Evolutionary conservation across 2,329 filamentous ascomycete genomes (phyloP), one percentile per base, ranked within the genome.

Genomic region (Sclerotinia trifoliorum): DNA sequence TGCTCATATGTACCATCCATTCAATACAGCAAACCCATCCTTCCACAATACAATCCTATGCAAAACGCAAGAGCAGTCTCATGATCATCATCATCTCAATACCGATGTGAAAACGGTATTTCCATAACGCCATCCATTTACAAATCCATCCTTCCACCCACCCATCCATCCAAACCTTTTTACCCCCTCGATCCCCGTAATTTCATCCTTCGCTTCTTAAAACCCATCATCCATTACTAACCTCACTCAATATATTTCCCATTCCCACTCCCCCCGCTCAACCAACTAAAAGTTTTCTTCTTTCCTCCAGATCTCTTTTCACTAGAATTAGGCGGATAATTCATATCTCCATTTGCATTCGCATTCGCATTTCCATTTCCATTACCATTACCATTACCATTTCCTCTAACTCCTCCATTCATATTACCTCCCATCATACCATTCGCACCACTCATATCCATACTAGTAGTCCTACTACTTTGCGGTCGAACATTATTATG

Each of bases 251-350:
- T 46, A 29, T 67, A 67, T 44, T 67, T 67, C 39, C 65, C 65
- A 52, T 52, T 56, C 10, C 56, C 65, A 46, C 56, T 63, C 5
- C 65, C 65, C 10, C 65, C 65, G 26, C 65, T 24, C 48, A 67
- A 62, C 65, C 65, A 67, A 63, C 65, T 67, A 54, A 67, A 67
- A 24, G 65, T 62, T 61, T 67, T 67, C 35, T 67, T 67, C 48
- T 67, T 67, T 2, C 65, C 63, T 2, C 63, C 63, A 17, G 49
- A 61, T 61, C 65, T 54, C 57, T 67, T 67, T 21, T 67, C 65
- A 35, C 65, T 67, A 2, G 65, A 67, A 55, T 67, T 67, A 15
- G 65, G 65, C 56, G 65, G 65, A 26, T 67, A 67, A 21, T 49
- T 62, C 44, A 52, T 42, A 49, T 48, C 64, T 17, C 52, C 64